Evolutionary conservation across 495 filamentous ascomycete genomes (phyloP).

Genomic region (Aspergillus biplanus): DNA sequence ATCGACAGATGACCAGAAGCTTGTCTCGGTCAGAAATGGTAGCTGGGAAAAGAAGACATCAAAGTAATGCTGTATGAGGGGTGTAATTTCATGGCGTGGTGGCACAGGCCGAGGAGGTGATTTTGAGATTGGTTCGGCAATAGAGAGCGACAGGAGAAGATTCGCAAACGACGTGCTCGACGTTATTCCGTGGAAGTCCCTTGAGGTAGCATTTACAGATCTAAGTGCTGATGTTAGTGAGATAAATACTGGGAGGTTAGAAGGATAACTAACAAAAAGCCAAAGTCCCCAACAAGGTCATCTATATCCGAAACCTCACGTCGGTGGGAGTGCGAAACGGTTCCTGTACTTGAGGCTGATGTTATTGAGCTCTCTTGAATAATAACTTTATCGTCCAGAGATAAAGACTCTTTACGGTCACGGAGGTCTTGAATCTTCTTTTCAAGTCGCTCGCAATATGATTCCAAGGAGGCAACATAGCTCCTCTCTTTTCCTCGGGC

Average conservation of each 20-base stretch:
- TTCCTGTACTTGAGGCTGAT: conserved; percentile 43
- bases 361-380: conserved; percentile 59
- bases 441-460: conserved; percentile 83
- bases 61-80: conserved; percentile 79
- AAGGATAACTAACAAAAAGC: conserved; percentile 63
- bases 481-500: conserved; percentile 92
- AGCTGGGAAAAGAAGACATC: conserved; percentile 77
- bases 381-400: conserved; percentile 60
- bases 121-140: conserved; percentile 65
- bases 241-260: no score
- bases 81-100: conserved; percentile 61
- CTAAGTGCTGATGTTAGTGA: conserved; percentile 44
- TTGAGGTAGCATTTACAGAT: conserved; percentile 86
- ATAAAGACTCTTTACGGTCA: conserved; percentile 60
- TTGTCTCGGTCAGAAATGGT: conserved; percentile 77
- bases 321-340: conserved; percentile 39
- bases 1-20: conserved; percentile 74
- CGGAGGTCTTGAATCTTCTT: conserved; percentile 62
- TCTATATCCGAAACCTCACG: conserved; percentile 77
- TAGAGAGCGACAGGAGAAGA: conserved; percentile 73
- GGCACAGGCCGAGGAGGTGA: conserved; percentile 63
- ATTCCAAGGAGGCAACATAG: conserved; percentile 91
- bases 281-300: conserved; percentile 79
- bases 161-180: conserved; percentile 85
- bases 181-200: conserved; percentile 87